Evolutionary conservation across 2,329 filamentous ascomycete genomes (phyloP).

Genomic region (Scorias spongiosa): DNA sequence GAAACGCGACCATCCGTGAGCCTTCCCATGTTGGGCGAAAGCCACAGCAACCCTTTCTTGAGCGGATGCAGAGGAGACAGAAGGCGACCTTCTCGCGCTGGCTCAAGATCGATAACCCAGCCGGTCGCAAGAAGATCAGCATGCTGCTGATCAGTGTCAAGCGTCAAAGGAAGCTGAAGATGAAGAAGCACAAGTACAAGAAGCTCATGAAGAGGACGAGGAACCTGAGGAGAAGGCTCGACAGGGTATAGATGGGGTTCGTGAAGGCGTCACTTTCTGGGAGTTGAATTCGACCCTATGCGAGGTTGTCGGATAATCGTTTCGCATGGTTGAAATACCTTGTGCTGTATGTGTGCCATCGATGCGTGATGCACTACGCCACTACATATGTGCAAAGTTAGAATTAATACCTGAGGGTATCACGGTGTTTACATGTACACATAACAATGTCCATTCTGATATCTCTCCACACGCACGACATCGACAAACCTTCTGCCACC

Average conservation of each 20-base stretch:
- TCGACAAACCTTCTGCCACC: no score
- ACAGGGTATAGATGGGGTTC: conserved; percentile 6
- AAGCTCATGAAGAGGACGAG: conserved; percentile 91
- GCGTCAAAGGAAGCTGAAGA: conserved; percentile 85
- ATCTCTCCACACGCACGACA: no score
- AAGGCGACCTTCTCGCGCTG: conserved; percentile 28
- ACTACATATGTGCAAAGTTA: no score
- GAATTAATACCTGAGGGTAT: no score
- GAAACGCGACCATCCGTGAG: background rate
- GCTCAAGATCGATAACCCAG: conserved; percentile 9
- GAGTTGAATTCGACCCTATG: no score
- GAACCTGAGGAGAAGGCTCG: conserved; percentile 73
- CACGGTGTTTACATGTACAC: no score
- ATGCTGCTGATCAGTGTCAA: conserved; percentile 84
- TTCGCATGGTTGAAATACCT: no score
- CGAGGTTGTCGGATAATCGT: no score
- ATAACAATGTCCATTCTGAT: no score
- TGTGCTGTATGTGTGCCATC: no score
- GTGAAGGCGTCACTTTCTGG: no score
- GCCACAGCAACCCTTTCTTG: conserved; percentile 41
- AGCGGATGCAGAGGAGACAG: conserved; percentile 54
- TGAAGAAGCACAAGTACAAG: conserved; percentile 99
- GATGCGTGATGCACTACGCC: no score
- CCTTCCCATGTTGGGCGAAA: conserved; percentile 1
- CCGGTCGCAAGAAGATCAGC: background rate